Base-by-base conservation (phyloP, 1,139 yeast species). In the Hemisphaericaspora xylanilytica region DNA sequence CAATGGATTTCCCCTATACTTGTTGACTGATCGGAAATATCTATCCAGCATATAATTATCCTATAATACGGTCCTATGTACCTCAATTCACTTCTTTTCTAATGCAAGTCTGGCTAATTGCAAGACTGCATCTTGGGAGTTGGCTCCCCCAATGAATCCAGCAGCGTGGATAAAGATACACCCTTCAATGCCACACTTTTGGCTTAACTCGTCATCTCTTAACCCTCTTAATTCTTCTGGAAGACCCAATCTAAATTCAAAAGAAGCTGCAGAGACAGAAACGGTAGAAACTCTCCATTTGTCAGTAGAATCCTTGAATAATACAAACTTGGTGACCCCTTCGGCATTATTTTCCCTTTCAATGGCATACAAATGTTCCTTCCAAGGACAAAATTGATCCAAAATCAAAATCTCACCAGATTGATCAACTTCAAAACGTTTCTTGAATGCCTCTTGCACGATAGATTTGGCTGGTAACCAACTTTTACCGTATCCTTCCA, bases 141-240 rank as follows among this genome's bases (percentile, higher is more conserved):
- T 73, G 45, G 94, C 88, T 38, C 99, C 99, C 27, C 98, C 98
- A 58, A 92, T 92, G 65, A 92, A 92, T 0, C 99, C 98, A 33
- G 96, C 87, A 32, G 97, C 97, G 54, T 92, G 99, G 41, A 94
- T 80, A 59, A 92, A 92, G 24, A 90, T 80, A 58, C 96, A 86
- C 3, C 87, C 96, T 15, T 78, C 80, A 42, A 92, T 77, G 14
- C 95, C 96, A 28, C 89, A 69, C 50, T 75, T 67, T 47, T 81
- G 70, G 47, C 85, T 78, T 52, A 92, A 73, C 32, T 73, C 85
- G 25, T 85, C 90, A 58, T 92, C 98, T 57, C 98, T 80, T 37
- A 90, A 68, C 22, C 99, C 99, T 69, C 98, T 79, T 89, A 96
- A 86, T 26, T 80, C 74, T 60, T 85, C 94, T 17, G 96, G 97